Conservation (phyloP, 305 asterid species). For the Petunia hybrid region DNA sequence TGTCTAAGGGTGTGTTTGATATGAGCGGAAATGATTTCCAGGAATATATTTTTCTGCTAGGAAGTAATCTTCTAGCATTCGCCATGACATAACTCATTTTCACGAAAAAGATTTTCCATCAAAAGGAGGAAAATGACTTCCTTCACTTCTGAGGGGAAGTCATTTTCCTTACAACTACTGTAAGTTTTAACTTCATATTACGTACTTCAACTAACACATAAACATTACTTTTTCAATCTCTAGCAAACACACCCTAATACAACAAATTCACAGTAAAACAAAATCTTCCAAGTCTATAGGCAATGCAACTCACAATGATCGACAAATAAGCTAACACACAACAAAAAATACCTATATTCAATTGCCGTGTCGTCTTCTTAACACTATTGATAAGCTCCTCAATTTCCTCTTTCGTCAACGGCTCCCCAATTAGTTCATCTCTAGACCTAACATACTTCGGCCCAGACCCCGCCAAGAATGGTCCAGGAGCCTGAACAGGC, state of each 20-base stretch:
- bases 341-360: conserved; percentile 73
- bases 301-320: conserved; percentile 3
- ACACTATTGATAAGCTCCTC: conserved; percentile 60
- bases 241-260: neutral
- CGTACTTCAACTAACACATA: too few species aligned
- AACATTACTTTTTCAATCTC: too few species aligned
- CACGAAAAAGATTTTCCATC: too few species aligned
- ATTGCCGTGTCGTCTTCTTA: conserved; percentile 64
- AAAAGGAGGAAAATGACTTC: too few species aligned
- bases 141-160: too few species aligned
- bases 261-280: conserved; percentile 14
- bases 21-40: too few species aligned
- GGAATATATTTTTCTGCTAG: too few species aligned
- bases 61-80: too few species aligned
- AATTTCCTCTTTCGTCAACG: conserved; percentile 75
- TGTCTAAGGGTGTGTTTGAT: too few species aligned
- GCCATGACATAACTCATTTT: too few species aligned
- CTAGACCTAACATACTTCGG: conserved; percentile 75
- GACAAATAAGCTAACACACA: neutral
- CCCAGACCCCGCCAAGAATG: conserved; percentile 80
- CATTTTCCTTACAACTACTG: too few species aligned
- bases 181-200: too few species aligned
- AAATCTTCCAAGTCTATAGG: neutral
- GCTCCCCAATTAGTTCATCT: conserved; percentile 81
- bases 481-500: conserved; percentile 95